Evolutionary conservation across 2,329 filamentous ascomycete species (phyloP), one percentile per base, ranked within the genome.

Genomic region (Sporothrix globosa): DNA sequence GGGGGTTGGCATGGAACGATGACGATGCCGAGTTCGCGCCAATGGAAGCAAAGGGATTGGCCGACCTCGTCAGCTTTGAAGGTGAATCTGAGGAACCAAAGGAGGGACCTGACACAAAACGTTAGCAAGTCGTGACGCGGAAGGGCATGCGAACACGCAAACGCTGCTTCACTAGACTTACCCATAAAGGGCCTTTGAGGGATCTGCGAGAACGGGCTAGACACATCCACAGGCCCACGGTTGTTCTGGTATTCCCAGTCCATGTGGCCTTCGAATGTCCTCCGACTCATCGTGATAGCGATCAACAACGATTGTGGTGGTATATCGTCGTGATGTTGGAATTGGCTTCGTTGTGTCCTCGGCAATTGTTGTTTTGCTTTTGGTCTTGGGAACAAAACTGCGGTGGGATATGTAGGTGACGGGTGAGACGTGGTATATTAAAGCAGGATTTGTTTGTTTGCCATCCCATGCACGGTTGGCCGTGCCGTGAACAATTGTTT

Each of bases 191-290:
- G 76, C 65, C 76, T 78, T 75, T 79, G 83, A 0, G 82, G 81
- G 50, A 85, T 82, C 73, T 87, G 85, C 24, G 84, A 82, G 77
- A 90, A 90, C 2, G 88, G 88, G 73, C 87, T 89, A 11, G 86
- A 87, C 21, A 83, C 83, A 78, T 90, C 88, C 72, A 87, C 78
- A 21, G 87, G 87, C 1, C 84, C 87, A 63, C 81, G 78, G 72
- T 82, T 83, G 73, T 83, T 83, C 75, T 89, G 84, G 77, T 88
- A 90, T 77, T 90, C 86, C 86, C 86, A 90, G 75, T 90, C 88
- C 88, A 90, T 90, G 73, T 82, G 87, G 72, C 86, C 82, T 78
- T 90, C 87, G 73, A 82, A 85, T 1, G 84, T 87, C 75, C 88
- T 82, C 74, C 82, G 82, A 69, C 87, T 72, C 75, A 76, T 83